Percentiles rank a stretch among this genome's conserved stretches.
Conservation (phyloP, 2,329 filamentous ascomycete species). For the Rhexocercosporidium sp. region DNA sequence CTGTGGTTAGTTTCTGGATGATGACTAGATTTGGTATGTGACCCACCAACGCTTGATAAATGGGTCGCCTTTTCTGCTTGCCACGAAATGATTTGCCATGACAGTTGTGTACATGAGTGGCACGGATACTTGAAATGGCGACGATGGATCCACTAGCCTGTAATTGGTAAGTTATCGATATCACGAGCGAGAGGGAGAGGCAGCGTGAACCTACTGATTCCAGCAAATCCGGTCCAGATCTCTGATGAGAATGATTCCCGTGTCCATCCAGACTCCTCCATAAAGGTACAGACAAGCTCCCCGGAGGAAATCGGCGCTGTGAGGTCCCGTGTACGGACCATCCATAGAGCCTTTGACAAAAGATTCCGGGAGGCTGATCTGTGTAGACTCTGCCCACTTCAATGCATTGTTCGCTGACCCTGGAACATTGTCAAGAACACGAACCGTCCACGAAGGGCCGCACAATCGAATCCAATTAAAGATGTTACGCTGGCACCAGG, state of each 20-base stretch:
- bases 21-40: neutral
- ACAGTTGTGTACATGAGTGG: constrained; percentile 36
- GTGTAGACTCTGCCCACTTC: constrained; percentile 42
- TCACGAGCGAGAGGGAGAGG: neutral
- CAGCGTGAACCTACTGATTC: constrained; percentile 33
- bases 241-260: constrained; percentile 48
- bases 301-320: constrained; percentile 54
- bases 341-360: constrained; percentile 51
- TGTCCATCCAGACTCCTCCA: constrained; percentile 52
- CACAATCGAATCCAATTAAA: constrained; percentile 50
- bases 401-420: constrained; percentile 45
- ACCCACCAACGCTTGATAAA: constrained; percentile 50
- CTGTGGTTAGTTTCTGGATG: neutral
- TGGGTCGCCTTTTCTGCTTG: constrained; percentile 47
- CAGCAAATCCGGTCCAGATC: constrained; percentile 51
- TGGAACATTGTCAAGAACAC: constrained; percentile 46
- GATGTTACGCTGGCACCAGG: constrained; percentile 46
- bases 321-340: constrained; percentile 49
- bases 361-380: constrained; percentile 46
- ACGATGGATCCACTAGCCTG: constrained; percentile 44
- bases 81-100: constrained; percentile 51
- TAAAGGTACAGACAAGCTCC: constrained; percentile 48
- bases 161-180: neutral
- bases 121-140: constrained; percentile 44
- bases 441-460: constrained; percentile 48